Evolutionary conservation across 2,329 filamentous ascomycete species (phyloP).

Genomic region (Venturia effusa): DNA sequence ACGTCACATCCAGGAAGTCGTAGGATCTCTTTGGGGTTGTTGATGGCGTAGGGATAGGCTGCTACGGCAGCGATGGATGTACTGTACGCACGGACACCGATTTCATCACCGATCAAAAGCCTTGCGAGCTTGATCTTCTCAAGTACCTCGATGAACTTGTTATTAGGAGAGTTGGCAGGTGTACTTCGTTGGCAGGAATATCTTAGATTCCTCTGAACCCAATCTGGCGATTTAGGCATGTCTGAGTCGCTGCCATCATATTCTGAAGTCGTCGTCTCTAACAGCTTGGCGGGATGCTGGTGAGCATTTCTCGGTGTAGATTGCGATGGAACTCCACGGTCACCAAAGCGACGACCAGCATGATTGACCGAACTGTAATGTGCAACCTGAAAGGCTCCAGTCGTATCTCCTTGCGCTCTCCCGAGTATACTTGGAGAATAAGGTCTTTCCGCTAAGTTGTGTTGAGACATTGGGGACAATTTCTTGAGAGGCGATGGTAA

Average conservation of each 20-base stretch:
- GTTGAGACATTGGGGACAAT: conserved; percentile 15
- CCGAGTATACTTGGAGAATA: conserved; percentile 33
- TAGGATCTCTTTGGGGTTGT: conserved; percentile 30
- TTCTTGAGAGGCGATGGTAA: conserved; percentile 3
- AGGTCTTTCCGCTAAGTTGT: conserved; percentile 17
- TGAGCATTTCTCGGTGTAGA: neutral
- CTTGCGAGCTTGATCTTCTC: conserved; percentile 63
- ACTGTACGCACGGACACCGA: conserved; percentile 78
- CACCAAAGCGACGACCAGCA: conserved; percentile 23
- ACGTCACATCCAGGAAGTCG: conserved; percentile 66
- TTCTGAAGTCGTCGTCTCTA: conserved; percentile 53
- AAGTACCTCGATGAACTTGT: conserved; percentile 61
- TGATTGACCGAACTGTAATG: conserved; percentile 14
- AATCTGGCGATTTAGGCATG: conserved; percentile 59
- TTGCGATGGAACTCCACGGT: conserved; percentile 13
- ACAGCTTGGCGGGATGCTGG: neutral
- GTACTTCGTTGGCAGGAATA: conserved; percentile 79
- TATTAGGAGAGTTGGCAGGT: conserved; percentile 59
- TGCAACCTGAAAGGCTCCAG: conserved; percentile 12
- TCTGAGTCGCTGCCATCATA: conserved; percentile 43
- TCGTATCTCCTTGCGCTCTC: conserved; percentile 41
- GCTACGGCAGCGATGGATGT: conserved; percentile 74
- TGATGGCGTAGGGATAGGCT: conserved; percentile 60
- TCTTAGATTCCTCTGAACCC: conserved; percentile 48
- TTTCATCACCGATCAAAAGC: conserved; percentile 59